Evolutionary conservation across 148 eudicot species (phyloP).

Genomic region (Hydrangea macrophylla): DNA sequence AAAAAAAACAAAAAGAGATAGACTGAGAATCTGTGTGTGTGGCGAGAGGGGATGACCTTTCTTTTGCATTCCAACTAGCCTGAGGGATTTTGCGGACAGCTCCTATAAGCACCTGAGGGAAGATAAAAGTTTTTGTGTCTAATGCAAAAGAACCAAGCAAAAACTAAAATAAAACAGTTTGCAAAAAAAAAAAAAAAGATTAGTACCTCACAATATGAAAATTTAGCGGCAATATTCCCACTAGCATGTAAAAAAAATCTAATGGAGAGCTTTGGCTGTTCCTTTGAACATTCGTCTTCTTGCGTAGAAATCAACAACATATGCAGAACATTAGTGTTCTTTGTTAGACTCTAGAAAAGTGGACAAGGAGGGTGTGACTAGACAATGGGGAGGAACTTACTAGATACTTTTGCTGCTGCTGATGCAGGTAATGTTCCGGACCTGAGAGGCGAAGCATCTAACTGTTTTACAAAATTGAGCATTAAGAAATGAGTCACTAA

Average conservation of each 20-base stretch:
- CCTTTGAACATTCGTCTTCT: conserved; percentile 46
- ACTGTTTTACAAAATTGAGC: conserved; percentile 22
- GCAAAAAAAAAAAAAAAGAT: conserved; percentile 5
- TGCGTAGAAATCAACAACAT: conserved; percentile 4
- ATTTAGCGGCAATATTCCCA: conserved; percentile 83
- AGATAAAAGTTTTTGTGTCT: conserved; percentile 13
- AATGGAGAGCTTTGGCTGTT: conserved; percentile 42
- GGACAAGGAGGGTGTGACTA: not conserved
- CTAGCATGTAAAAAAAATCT: conserved; percentile 81
- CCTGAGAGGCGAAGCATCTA: conserved; percentile 22
- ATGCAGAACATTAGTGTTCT: not conserved
- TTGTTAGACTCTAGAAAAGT: conserved; percentile 7
- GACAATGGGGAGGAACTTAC: conserved; percentile 22
- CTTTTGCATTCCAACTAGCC: conserved; percentile 88
- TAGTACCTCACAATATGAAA: conserved; percentile 68
- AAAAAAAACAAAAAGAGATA: not conserved
- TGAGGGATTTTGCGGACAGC: conserved; percentile 73
- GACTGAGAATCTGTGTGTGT: no score
- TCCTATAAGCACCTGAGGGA: conserved; percentile 53
- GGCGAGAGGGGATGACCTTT: no score
- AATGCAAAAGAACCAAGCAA: conserved; percentile 2
- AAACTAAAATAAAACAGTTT: not conserved
- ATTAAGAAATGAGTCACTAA: conserved; percentile 1
- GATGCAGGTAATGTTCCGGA: conserved; percentile 28
- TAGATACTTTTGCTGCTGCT: conserved; percentile 17